phyloP scores from a whole-genome alignment of 495 filamentous ascomycete genomes.

The Aspergillus nidulans region DNA sequence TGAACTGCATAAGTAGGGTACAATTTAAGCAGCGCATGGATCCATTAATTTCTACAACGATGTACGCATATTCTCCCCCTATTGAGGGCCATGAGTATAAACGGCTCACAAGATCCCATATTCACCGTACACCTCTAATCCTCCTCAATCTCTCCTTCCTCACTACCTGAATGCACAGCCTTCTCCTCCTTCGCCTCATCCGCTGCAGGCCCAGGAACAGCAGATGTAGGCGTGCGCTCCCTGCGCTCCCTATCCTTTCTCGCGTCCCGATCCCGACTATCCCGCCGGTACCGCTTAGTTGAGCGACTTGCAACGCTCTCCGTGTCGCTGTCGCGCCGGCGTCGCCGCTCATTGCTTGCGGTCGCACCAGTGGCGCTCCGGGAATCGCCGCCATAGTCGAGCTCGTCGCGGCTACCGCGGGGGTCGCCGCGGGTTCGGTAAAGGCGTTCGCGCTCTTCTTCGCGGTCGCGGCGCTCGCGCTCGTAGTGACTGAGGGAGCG shows the following conservation, averaged over 20 bases:
- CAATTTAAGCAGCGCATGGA: too few relatives aligned
- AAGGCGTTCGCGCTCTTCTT: constrained; percentile 77
- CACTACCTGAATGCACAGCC: constrained; percentile 77
- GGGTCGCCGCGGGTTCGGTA: constrained; percentile 79
- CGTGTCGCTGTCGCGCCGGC: constrained; percentile 68
- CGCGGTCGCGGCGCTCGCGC: constrained; percentile 71
- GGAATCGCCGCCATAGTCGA: constrained; percentile 83
- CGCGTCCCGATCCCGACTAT: constrained; percentile 51
- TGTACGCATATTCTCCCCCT: too few relatives aligned
- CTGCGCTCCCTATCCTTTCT: constrained; percentile 59
- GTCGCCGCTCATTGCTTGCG: constrained; percentile 51
- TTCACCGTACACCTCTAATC: too few relatives aligned
- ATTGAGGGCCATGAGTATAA: too few relatives aligned
- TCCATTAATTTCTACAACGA: too few relatives aligned
- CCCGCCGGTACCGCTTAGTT: constrained; percentile 40
- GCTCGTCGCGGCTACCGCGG: constrained; percentile 68
- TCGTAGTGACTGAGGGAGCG: constrained; percentile 52
- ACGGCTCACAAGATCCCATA: too few relatives aligned
- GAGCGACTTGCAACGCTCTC: constrained; percentile 64
- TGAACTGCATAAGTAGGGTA: too few relatives aligned
- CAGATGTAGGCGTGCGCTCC: constrained; percentile 48
- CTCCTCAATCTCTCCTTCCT: constrained; percentile 98
- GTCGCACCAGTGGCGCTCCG: constrained; percentile 56
- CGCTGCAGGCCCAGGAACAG: constrained; percentile 29
- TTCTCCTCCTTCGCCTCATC: constrained; percentile 58